phyloP scores from a whole-genome alignment of 1,284 basidiomycete genomes.

The Ustilago curta region DNA sequence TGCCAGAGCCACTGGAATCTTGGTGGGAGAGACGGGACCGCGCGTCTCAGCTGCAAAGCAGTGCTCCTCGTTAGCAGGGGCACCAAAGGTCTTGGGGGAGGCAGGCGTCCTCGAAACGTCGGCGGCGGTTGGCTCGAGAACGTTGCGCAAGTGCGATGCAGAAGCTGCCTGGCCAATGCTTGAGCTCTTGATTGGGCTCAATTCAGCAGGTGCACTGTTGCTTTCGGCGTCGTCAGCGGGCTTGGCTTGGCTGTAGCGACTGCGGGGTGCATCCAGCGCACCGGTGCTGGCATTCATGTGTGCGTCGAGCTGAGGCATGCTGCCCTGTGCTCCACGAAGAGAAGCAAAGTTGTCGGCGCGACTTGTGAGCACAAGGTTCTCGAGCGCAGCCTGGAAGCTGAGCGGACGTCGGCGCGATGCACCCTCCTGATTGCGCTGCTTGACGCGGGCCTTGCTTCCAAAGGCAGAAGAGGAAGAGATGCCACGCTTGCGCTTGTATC shows the following conservation, averaged over 20 bases:
- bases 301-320: conserved; percentile 36
- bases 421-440: conserved; percentile 55
- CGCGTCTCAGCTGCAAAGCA: conserved; percentile 43
- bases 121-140: conserved; percentile 20
- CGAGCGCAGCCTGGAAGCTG: conserved; percentile 61
- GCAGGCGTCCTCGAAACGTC: neutral
- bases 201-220: conserved; percentile 46
- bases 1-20: conserved; percentile 40
- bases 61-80: conserved; percentile 3
- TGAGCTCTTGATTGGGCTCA: conserved; percentile 42
- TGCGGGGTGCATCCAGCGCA: conserved; percentile 38
- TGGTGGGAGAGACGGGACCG: conserved; percentile 47
- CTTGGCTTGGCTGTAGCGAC: conserved; percentile 12
- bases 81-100: conserved; percentile 5
- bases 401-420: conserved; percentile 52
- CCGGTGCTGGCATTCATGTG: conserved; percentile 42
- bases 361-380: conserved; percentile 44
- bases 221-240: conserved; percentile 19
- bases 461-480: conserved; percentile 62
- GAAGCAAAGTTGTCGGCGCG: conserved; percentile 47
- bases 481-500: conserved; percentile 38
- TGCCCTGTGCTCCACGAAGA: conserved; percentile 42
- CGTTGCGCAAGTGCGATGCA: conserved; percentile 33
- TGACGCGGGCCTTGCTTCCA: conserved; percentile 59
- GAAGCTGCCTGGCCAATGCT: conserved; percentile 34